Conservation (phyloP, 192 early-diverging fungal species). For the Backusella tarrabulga region DNA sequence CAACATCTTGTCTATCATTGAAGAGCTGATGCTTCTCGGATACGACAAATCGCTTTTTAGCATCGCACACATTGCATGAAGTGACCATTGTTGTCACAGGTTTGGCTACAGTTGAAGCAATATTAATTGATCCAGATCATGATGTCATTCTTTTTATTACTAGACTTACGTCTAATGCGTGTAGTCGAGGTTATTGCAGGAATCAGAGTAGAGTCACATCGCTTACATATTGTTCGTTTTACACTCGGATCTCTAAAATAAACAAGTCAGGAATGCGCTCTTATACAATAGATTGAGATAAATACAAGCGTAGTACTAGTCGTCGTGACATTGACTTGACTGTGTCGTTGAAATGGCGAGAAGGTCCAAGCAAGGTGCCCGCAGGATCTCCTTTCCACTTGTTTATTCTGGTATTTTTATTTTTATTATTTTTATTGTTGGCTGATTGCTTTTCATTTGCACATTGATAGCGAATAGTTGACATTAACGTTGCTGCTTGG, state of each 20-base stretch:
- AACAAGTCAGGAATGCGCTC: neutral
- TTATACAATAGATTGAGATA: neutral
- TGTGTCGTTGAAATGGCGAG: constrained; percentile 46
- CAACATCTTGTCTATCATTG: constrained; percentile 1
- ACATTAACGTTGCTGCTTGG: constrained; percentile 59
- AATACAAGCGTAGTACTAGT: constrained; percentile 55
- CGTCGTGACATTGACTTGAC: constrained; percentile 51
- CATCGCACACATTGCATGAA: constrained; percentile 41
- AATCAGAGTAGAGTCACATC: constrained; percentile 52
- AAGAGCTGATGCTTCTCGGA: constrained; percentile 9
- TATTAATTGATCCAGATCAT: neutral
- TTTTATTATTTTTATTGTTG: neutral
- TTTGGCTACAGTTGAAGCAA: constrained; percentile 19
- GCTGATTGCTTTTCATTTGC: neutral
- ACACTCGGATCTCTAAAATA: constrained; percentile 49
- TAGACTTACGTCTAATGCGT: constrained; percentile 39
- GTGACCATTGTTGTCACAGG: constrained; percentile 34
- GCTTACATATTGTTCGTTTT: constrained; percentile 55
- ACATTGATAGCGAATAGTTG: constrained; percentile 29
- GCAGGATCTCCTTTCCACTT: neutral
- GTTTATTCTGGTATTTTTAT: neutral
- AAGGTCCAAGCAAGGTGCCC: neutral
- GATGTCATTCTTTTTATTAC: neutral
- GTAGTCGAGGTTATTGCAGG: constrained; percentile 48
- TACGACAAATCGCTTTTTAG: constrained; percentile 21